Conservation (phyloP, 2,329 filamentous ascomycete genomes). For the Penicillium sp. region DNA sequence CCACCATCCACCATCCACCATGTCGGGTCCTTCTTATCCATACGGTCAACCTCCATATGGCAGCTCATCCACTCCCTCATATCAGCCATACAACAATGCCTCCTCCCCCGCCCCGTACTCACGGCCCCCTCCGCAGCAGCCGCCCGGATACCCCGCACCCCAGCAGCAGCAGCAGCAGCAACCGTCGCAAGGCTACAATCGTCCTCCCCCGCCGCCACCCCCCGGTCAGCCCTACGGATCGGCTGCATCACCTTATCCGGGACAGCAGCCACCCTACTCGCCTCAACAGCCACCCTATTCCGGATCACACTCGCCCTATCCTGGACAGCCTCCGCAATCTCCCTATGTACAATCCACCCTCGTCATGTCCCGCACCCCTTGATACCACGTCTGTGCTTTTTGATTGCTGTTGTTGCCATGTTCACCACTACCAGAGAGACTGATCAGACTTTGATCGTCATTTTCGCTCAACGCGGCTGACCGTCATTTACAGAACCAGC, state of each 20-base stretch:
- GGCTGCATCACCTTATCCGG: conserved; percentile 21
- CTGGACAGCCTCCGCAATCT: conserved; percentile 21
- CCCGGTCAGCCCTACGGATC: conserved; percentile 33
- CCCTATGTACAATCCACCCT: conserved; percentile 21
- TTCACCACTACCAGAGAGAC: too few relatives aligned
- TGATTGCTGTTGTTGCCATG: too few relatives aligned
- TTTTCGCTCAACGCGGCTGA: conserved; percentile 3
- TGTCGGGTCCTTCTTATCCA: conserved; percentile 35
- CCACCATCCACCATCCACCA: conserved; percentile 15
- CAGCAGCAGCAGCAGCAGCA: conserved; percentile 6
- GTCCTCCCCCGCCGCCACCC: conserved; percentile 38
- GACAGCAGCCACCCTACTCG: conserved; percentile 7
- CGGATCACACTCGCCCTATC: conserved; percentile 21
- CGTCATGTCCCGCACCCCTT: too few relatives aligned
- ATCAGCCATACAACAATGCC: conserved; percentile 31
- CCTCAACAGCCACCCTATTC: conserved; percentile 5
- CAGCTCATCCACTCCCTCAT: conserved; percentile 26
- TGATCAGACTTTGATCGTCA: neutral
- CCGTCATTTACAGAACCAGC: conserved; percentile 12
- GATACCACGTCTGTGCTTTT: too few relatives aligned
- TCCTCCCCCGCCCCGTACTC: conserved; percentile 33
- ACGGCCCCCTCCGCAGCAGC: conserved; percentile 22
- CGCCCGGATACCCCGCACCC: conserved; percentile 22
- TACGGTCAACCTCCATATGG: conserved; percentile 31
- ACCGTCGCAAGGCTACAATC: conserved; percentile 31